These are phyloP conservation scores for Pythium myriotylum DNA, from an alignment of 352 stramenopile species.

Conservation along the genomic window DNA sequence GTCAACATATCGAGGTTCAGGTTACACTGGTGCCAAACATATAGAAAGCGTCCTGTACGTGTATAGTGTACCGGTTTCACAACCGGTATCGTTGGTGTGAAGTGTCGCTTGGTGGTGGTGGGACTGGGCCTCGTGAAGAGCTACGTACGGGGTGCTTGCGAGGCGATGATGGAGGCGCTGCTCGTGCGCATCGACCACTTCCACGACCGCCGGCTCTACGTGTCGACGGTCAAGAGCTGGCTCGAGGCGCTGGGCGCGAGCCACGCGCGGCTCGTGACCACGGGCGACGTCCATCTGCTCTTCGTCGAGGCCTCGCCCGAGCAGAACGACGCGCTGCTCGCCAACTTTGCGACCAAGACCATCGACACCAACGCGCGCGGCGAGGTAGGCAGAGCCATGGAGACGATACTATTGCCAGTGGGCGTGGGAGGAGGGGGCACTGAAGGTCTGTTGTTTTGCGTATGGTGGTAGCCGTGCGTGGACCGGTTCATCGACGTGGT, in stretches of 20 bases:
- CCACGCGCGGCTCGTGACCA: conserved; percentile 61
- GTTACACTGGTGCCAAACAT: too few relatives aligned
- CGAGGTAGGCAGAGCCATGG: conserved; percentile 36
- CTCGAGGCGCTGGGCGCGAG: conserved; percentile 49
- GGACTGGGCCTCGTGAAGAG: too few relatives aligned
- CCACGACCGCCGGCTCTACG: conserved; percentile 56
- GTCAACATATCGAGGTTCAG: too few relatives aligned
- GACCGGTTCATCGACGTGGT: conserved; percentile 80
- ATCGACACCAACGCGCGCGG: conserved; percentile 65
- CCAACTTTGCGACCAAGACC: conserved; percentile 39
- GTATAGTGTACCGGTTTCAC: too few relatives aligned
- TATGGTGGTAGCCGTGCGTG: conserved; percentile 53
- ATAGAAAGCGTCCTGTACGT: too few relatives aligned
- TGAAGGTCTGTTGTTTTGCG: too few relatives aligned
- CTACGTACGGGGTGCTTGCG: too few relatives aligned
- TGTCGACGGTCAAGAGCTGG: conserved; percentile 62
- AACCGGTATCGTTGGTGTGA: too few relatives aligned
- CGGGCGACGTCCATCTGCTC: conserved; percentile 63
- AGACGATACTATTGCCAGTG: too few relatives aligned
- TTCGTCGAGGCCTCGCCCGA: conserved; percentile 47
- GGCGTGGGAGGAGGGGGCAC: too few relatives aligned
- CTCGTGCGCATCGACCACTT: conserved; percentile 76
- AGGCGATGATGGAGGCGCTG: conserved; percentile 50
- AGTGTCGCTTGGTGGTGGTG: conserved; percentile 30
- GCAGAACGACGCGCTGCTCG: conserved; percentile 51